Conservation (phyloP, 208 protist genomes). For the Polymyxa betae region DNA sequence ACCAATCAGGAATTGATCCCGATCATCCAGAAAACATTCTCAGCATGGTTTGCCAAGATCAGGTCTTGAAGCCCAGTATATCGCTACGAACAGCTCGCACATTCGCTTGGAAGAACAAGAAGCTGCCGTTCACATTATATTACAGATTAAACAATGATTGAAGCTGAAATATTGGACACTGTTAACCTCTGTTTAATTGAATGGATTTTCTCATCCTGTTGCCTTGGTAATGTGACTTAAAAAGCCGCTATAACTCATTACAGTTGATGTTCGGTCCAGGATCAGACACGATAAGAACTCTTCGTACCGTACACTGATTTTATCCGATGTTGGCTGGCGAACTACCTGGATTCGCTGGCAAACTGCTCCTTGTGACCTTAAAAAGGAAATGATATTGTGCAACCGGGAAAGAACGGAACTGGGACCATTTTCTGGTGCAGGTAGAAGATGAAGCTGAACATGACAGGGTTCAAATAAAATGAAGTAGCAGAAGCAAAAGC, state of each 20-base stretch:
- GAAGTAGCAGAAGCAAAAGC: not conserved
- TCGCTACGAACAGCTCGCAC: not conserved
- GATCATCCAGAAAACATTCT: not conserved
- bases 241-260: constrained; percentile 40
- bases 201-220: too few species aligned
- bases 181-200: too few species aligned
- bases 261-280: constrained; percentile 10
- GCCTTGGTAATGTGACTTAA: not conserved
- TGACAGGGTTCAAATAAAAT: too few species aligned
- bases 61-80: not conserved
- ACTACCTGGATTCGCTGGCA: not conserved
- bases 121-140: not conserved
- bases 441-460: too few species aligned
- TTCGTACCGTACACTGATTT: not conserved
- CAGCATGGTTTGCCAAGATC: not conserved
- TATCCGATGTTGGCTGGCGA: not conserved
- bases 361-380: not conserved
- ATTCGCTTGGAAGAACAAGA: not conserved
- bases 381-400: not conserved
- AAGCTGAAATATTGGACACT: too few species aligned
- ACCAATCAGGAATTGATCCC: not conserved
- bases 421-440: too few species aligned
- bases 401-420: not conserved
- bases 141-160: too few species aligned
- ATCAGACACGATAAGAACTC: constrained; percentile 38